Base-by-base conservation (phyloP, 2,329 filamentous ascomycete species). In the Monilinia laxa region DNA sequence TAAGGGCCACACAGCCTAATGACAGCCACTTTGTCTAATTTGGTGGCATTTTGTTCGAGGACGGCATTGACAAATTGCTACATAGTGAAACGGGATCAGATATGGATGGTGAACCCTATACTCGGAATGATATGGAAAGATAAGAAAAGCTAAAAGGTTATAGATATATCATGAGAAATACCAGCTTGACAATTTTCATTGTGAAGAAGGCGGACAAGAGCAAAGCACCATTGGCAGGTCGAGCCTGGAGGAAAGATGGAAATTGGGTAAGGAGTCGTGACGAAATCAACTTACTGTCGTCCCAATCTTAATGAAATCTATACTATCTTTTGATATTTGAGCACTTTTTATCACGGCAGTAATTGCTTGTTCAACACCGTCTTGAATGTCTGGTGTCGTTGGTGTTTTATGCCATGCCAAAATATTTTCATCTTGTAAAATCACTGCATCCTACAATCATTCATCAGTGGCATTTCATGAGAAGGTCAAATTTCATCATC, bases 31-130 rank as follows among this genome's bases (percentile, higher is more conserved):
- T 78, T 78, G 14, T 80, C 80, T 7, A 86, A 75, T 18, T 83
- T 79, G 31, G 79, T 77, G 3, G 78, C 77, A 74, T 85, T 81
- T 12, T 80, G 79, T 58, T 83, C 81, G 14, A 83, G 76, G 10
- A 84, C 80, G 7, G 81, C 81, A 67, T 84, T 84, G 56, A 83
- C 78, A 67, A 84, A 83, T 73, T 83, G 80, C 73, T 75, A 60
- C 18, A 25, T 4, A 40, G 28, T 23, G 53, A 51, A 25, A 51
- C 7, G 0, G 1, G 31, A 25, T 60, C 47, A 60, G 58, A 60
- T 57, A 31, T 35, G 20, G 42, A 42, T 31, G 11, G 56, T 69
- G 14, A 35, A 51, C 11, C 45, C 16, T 16, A 12, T 23, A 10
- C 31, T 11, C 5, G n/a, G 23, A 60, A 38, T 35, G 55, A 66